Conservation (phyloP, 1,284 basidiomycete genomes). For the Leccinum fallax region DNA sequence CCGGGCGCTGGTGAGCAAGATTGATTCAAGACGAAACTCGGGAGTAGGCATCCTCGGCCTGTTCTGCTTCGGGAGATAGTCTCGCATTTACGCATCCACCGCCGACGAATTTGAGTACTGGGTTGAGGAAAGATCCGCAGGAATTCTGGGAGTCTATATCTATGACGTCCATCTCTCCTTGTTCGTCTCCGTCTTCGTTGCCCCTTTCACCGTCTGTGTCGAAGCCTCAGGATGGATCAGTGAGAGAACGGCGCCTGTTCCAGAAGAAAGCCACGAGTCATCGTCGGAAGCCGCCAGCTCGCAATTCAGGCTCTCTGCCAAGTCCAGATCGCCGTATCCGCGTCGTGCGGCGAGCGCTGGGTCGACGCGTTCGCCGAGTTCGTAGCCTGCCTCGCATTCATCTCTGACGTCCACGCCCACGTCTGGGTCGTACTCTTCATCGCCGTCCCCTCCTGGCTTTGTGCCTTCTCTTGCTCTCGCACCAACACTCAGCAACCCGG, state of each 20-base stretch:
- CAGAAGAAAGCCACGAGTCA: background rate
- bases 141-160: constrained; percentile 33
- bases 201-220: constrained; percentile 20
- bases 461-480: background rate
- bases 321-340: constrained; percentile 18
- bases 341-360: background rate
- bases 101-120: constrained; percentile 13
- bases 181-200: constrained; percentile 23
- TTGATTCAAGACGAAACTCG: no score
- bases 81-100: constrained; percentile 12
- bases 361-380: constrained; percentile 13
- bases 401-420: constrained; percentile 10
- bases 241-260: background rate
- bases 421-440: constrained; percentile 16
- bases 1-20: background rate
- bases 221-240: constrained; percentile 2
- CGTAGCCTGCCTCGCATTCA: constrained; percentile 11
- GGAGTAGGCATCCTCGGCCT: background rate
- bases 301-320: constrained; percentile 6
- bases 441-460: constrained; percentile 9
- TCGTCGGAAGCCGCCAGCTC: background rate
- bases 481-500: constrained; percentile 2
- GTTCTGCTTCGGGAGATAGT: constrained; percentile 5
- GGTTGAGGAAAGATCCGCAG: constrained; percentile 27
- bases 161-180: constrained; percentile 22